Evolutionary conservation across 139 green algal species (phyloP), one percentile per base, ranked within the genome.

Genomic region (Limnomonas spitsbergensis): DNA sequence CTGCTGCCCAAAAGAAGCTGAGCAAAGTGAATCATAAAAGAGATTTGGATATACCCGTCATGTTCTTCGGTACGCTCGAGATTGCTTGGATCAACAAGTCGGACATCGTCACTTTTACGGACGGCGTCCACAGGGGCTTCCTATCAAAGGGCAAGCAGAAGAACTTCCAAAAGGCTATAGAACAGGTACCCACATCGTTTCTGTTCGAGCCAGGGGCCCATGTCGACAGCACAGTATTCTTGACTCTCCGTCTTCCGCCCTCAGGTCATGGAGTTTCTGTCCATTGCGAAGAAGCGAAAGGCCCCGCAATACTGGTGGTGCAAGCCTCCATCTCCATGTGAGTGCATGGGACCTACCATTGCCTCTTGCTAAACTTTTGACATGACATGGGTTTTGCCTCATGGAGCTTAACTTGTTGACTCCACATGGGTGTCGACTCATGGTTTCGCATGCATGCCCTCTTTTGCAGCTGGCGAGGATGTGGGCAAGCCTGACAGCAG

Each of bases 61-160:
- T 83, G 70, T 95, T 95, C 75, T 95, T 95, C 81, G 91, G 91
- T n/a, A 94, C 92, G 1, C 78, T 87, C 27, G 86, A 92, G 74
- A 88, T 93, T 20, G 84, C 82, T 0, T 95, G 91, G 91, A 78
- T 94, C 6, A 77, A 78, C 26, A 52, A 81, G 0, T 67, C 70
- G 1, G 85, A 90, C 36, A 66, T 86, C 0, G 67, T 89, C 35
- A 38, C 53, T 20, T 91, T 84, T 40, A 81, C 81, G 35, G 78
- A 89, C 3, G 86, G 86, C 66, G 69, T 89, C 69, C 4, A 66
- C 77, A 38, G 78, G 14, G 81, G 89, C 1, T 88, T 86, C 38
- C 80, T 86, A 38, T 34, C 39, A 29, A 84, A 88, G 73, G 84
- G 85, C 24, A 85, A 86, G 37, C 77, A 83, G 20, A 86, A 86